A percentile compares a stretch with the other conserved stretches of the same genome.
Evolutionary conservation across 2,329 filamentous ascomycete genomes (phyloP).

Genomic region (Calonectria ilicicola): DNA sequence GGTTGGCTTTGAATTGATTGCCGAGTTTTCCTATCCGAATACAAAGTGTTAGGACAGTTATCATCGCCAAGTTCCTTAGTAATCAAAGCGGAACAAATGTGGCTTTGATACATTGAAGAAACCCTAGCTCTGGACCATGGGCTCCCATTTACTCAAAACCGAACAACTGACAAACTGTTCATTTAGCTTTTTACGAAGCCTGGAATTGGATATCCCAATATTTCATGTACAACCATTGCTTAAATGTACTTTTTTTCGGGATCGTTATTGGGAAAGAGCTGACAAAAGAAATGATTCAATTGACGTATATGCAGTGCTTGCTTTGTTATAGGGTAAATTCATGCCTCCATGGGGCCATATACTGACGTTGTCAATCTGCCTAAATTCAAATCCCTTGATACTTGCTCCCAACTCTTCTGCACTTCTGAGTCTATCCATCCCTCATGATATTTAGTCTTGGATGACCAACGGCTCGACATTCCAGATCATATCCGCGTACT

Average conservation of each 20-base stretch:
- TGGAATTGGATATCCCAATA: background rate
- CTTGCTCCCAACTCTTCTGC: conserved; percentile 4
- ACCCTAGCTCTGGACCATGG: no score
- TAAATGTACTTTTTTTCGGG: no score
- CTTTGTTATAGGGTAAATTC: conserved; percentile 30
- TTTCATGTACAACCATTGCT: no score
- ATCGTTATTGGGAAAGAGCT: no score
- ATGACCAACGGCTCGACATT: conserved; percentile 85
- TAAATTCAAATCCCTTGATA: conserved; percentile 12
- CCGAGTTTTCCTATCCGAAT: background rate
- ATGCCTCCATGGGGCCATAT: background rate
- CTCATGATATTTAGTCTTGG: conserved; percentile 47
- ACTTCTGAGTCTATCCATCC: conserved; percentile 29
- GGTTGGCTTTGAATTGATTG: background rate
- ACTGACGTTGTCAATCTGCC: conserved; percentile 28
- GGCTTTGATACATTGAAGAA: background rate
- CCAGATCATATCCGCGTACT: conserved; percentile 98
- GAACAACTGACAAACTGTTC: background rate
- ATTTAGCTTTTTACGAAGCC: background rate
- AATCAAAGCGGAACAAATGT: background rate
- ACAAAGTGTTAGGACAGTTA: no score
- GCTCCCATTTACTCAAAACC: no score
- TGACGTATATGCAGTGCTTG: conserved; percentile 19
- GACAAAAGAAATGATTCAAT: background rate
- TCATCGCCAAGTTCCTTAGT: background rate